Evolutionary conservation across 2,329 filamentous ascomycete genomes (phyloP).

Genomic region (Aspergillus oerlinghausenensis): DNA sequence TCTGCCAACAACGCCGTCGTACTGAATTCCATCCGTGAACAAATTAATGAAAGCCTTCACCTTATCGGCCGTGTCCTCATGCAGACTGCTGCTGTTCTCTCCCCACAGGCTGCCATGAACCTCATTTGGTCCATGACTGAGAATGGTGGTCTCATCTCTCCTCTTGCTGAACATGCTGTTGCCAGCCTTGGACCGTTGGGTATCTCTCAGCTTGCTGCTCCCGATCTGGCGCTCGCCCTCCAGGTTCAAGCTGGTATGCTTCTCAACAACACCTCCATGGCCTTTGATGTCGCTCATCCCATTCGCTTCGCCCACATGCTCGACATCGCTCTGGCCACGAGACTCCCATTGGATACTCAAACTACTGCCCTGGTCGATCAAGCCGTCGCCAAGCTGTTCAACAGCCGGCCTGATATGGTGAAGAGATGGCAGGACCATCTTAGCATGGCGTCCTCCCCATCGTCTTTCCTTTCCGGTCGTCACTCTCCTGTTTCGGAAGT

Average conservation of each 20-base stretch:
- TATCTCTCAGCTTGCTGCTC: conserved; percentile 51
- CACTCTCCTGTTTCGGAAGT: conserved; percentile 45
- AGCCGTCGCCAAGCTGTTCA: conserved; percentile 51
- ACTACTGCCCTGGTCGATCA: conserved; percentile 56
- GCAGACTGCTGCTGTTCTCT: conserved; percentile 48
- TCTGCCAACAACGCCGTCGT: conserved; percentile 46
- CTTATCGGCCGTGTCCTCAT: conserved; percentile 58
- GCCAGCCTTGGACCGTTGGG: conserved; percentile 57
- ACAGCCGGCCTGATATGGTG: conserved; percentile 43
- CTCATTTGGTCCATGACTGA: conserved; percentile 62
- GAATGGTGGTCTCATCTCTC: conserved; percentile 58
- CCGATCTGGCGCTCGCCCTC: conserved; percentile 54
- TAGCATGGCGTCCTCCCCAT: conserved; percentile 42
- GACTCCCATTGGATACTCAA: conserved; percentile 51
- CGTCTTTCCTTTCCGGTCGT: conserved; percentile 37
- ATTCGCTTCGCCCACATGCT: conserved; percentile 60
- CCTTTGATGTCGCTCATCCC: conserved; percentile 53
- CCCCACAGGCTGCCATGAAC: conserved; percentile 53
- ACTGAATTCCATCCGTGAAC: conserved; percentile 60
- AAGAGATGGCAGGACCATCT: conserved; percentile 56
- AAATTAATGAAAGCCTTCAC: conserved; percentile 82
- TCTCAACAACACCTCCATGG: conserved; percentile 33
- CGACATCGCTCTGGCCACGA: conserved; percentile 52
- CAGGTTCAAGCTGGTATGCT: conserved; percentile 55
- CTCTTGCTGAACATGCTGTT: conserved; percentile 57